Base-by-base conservation (phyloP, 768 basidiomycete species). In the Tephrocybe rancida region DNA sequence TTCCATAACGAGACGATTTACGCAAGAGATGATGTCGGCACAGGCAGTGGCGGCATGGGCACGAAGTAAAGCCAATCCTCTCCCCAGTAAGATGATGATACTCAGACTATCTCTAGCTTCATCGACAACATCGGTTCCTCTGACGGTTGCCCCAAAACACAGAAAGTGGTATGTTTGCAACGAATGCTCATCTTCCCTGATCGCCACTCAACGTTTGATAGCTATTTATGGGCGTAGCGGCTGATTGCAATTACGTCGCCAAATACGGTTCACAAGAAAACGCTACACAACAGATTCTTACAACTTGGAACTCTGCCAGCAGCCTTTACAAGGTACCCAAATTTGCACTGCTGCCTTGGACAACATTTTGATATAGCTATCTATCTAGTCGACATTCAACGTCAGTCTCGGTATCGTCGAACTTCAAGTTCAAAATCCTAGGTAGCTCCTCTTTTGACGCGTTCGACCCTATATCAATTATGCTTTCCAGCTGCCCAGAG, bases 201-300 rank as follows among this genome's bases (percentile, higher is more conserved):
- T 43, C 29, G 35, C n/a, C n/a, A 16, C 16, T 37, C 5, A 37
- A 13, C 7, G 46, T 29, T 22, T 35, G 32, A 16, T 44, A 84
- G 82, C 60, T 83, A 22, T 92, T 87, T 66, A 86, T 94, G 84
- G 93, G 93, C 22, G 88, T 93, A 50, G 92, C 92, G 0, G 87
- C 92, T 5, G 93, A 95, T 66, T 95, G 93, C 70, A 82, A 80
- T 56, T 95, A 93, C 64, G 83, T 86, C 10, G 60, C 70, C 26
- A 77, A 77, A 54, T 90, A 90, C 61, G 86, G 83, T 26, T 78
- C 80, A 2, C 73, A 80, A 58, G 73, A 80, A 29, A 85, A 84
- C 53, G 90, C 92, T 4, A 85, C 88, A 8, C 78, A 72, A 25
- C 85, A 88, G 60, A 91, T 94, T 51, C 66, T 95, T 51, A 91